These are phyloP conservation scores for Dendrobium huoshanense DNA, from an alignment of 106 monocot genomes.

Conservation along the genomic window DNA sequence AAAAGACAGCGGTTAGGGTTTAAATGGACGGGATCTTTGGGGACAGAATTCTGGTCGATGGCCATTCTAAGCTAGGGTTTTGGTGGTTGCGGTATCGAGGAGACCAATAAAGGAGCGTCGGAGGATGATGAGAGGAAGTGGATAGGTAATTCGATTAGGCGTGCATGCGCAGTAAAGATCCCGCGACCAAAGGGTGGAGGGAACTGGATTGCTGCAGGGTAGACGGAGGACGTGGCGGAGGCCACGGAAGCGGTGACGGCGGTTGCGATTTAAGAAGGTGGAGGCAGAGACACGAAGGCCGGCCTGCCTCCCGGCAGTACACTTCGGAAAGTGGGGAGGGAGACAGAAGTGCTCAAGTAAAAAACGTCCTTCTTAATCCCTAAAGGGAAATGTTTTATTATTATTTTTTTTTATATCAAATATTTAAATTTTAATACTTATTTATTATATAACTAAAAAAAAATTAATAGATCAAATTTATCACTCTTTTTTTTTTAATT, in stretches of 20 bases:
- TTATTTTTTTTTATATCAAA: too few relatives aligned
- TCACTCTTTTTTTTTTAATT: too few relatives aligned
- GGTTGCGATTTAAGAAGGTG: not conserved
- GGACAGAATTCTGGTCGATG: conserved; percentile 3
- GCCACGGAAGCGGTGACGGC: not conserved
- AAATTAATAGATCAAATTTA: too few relatives aligned
- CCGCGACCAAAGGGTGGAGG: not conserved
- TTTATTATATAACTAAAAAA: too few relatives aligned
- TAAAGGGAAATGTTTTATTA: too few relatives aligned
- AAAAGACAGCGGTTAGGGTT: not conserved
- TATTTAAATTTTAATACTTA: too few relatives aligned
- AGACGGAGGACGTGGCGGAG: not conserved
- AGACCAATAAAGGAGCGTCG: not conserved
- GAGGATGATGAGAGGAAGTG: not conserved
- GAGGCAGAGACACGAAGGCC: not conserved
- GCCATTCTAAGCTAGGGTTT: conserved; percentile 1
- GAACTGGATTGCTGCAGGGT: not conserved
- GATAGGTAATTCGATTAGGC: not conserved
- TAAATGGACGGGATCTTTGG: not conserved
- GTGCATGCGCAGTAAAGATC: not conserved
- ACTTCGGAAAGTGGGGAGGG: not conserved
- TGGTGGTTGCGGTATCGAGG: not conserved
- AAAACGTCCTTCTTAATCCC: not conserved
- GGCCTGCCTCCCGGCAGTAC: not conserved
- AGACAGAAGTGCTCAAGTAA: not conserved